Base-by-base conservation (phyloP, 306 rosid genomes). In the Hippophae gyantsensis region DNA sequence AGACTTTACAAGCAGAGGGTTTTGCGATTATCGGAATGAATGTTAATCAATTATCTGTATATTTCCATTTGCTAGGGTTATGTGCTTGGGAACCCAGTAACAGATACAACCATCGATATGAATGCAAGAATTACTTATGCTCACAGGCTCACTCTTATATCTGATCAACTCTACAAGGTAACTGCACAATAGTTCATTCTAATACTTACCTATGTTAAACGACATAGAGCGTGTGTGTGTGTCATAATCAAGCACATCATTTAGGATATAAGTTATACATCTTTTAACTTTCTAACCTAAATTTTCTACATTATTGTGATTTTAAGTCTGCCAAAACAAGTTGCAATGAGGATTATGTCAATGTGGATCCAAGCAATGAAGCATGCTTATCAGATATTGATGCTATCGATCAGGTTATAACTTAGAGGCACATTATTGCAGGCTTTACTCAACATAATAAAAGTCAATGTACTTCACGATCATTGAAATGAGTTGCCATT, bases 11-110 rank as follows among this genome's bases (percentile, higher is more conserved):
- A 45, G 65, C 56, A 48, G 38, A 27, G 38, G 38, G 38, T 3
- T 27, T 27, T 27, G 38, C 1, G 38, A 57, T 57, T 48, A 42
- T 58, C 9, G 58, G 23, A 43, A 56, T 32, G 52, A 49, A 49
- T 6, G 26, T 60, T 10, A 56, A 10, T 13, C 42, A 13, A 13
- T 25, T 41, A 13, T 48, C 52, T 6, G 12, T 42, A 32, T 14
- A 11, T 0, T 41, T 9, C 18, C 42, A 8, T 10, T 46, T 32
- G 8, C 10, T 52, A 67, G 71, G 71, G 71, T 2, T 67, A 67
- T 67, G 11, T 67, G 53, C 71, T 67, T 58, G 64, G 56, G 52
- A 26, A 58, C 13, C 71, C 71, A 6, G 46, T 49, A 45, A 67
- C 71, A 32, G 71, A 67, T 57, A 42, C 65, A 43, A n/a, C 6